A percentile compares a stretch with the other conserved stretches of the same genome.
Evolutionary conservation across 371 early-diverging fungal genomes (phyloP).

Genomic region (Amoeboaphelidium protococcarum): DNA sequence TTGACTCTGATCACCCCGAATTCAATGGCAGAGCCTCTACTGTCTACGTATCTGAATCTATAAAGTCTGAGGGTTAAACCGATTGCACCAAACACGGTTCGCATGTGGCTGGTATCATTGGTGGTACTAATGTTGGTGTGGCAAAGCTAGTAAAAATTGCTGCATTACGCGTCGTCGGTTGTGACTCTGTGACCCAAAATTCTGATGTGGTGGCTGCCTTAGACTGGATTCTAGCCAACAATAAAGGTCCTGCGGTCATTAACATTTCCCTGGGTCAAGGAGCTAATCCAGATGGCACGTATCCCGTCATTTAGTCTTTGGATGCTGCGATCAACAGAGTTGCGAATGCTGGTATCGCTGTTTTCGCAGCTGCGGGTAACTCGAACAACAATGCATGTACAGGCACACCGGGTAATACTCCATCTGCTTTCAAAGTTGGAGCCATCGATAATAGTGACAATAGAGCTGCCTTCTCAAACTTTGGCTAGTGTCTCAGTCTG

Average conservation of each 20-base stretch:
- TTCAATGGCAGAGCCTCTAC: conserved; percentile 11
- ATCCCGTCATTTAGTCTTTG: conserved; percentile 2
- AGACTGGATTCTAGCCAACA: conserved; percentile 3
- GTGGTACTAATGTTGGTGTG: conserved; percentile 14
- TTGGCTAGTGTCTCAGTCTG: conserved; percentile 15
- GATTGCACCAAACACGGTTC: conserved; percentile 24
- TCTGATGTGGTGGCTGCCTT: conserved; percentile 4
- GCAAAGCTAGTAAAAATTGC: conserved; percentile 13
- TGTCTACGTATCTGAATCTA: not conserved
- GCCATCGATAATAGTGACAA: conserved; percentile 9
- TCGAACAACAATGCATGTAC: conserved; percentile 11
- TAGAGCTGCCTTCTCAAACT: conserved; percentile 13
- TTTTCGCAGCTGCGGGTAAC: conserved; percentile 17
- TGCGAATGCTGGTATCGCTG: conserved; percentile 6
- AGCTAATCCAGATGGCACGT: conserved; percentile 2
- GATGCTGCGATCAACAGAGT: not conserved
- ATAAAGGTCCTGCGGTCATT: conserved; percentile 5
- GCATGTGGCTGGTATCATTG: conserved; percentile 18
- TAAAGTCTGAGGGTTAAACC: not conserved
- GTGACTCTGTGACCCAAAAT: conserved; percentile 2
- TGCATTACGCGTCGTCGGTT: conserved; percentile 14
- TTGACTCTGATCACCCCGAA: conserved; percentile 16
- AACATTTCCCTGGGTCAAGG: conserved; percentile 7
- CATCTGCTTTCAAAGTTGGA: conserved; percentile 11
- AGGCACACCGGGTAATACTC: conserved; percentile 13